Base-by-base conservation (phyloP, 805 yeast species). In the Saturnispora besseyi region DNA sequence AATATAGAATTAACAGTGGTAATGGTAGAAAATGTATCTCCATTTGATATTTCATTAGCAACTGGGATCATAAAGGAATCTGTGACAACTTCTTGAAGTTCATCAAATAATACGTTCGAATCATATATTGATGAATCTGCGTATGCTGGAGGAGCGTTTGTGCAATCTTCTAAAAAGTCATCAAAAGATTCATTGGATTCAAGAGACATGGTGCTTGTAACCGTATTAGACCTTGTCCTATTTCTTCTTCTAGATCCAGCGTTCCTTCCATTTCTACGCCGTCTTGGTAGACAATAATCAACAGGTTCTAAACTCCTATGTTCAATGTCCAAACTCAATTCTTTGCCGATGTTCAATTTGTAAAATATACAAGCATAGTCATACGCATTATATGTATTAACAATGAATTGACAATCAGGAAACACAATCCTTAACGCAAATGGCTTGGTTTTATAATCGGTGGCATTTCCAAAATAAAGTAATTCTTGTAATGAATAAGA, bases 311-410 rank as follows among this genome's bases (percentile, higher is more conserved):
- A 34, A 9, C 46, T 34, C 29, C 70, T 53, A 28, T 49, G 30
- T 21, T 66, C 67, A 7, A 66, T 51, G 30, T 66, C 69, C 6
- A 66, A 54, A 9, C 68, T 62, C n/a, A 66, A 24, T 41, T 66
- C 70, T 41, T 57, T 54, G 0, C 64, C 63, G 37, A 66, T 58
- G 48, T 63, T 63, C 15, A 66, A 50, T 45, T 65, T 65, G 54
- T 62, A 63, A 40, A 63, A 66, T 22, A 62, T 45, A 21, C 61
- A 59, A 22, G 61, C 56, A 46, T 61, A 63, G 24, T 50, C 50
- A n/a, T 53, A 52, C 2, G 62, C 59, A 49, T 60, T 65, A 52
- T 62, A 66, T 6, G 60, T 54, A 6, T 59, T 55, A 5, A 66
- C 34, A 8, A 66, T 37, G 34, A 60, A 55, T 41, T 62, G 65